Evolutionary conservation across 1,284 basidiomycete genomes (phyloP).

Genomic region (Rhodotorula sp.): DNA sequence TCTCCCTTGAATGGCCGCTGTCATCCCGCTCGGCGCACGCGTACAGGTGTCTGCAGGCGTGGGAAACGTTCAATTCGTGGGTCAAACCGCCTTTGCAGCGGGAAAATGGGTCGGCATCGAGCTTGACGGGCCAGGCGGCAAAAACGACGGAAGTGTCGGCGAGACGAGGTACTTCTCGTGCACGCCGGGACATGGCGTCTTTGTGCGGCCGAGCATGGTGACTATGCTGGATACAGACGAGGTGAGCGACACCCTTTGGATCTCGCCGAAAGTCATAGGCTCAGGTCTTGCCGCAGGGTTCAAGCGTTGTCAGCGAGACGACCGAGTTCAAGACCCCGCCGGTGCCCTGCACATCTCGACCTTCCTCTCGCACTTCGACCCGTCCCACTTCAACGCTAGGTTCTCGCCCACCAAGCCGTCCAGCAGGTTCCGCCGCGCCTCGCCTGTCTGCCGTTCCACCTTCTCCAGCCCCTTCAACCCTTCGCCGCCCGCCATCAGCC

Average conservation of each 20-base stretch:
- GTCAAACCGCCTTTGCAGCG: constrained; percentile 73
- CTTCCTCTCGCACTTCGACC: not conserved
- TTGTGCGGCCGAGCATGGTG: constrained; percentile 85
- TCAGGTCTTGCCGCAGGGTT: not conserved
- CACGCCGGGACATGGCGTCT: constrained; percentile 72
- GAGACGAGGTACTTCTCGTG: constrained; percentile 84
- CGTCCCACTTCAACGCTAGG: not conserved
- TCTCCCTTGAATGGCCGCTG: constrained; percentile 12
- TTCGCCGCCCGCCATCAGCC: constrained; percentile 9
- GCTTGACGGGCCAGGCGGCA: constrained; percentile 71
- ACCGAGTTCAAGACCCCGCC: constrained; percentile 17
- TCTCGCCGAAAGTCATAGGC: no score
- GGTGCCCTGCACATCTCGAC: not conserved
- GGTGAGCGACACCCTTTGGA: no score
- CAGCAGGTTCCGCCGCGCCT: not conserved
- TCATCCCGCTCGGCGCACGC: constrained; percentile 59
- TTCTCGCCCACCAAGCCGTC: not conserved
- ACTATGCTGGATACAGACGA: constrained; percentile 54
- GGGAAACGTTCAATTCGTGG: constrained; percentile 83
- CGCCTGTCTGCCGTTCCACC: not conserved
- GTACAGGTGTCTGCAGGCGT: constrained; percentile 75
- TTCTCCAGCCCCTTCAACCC: not conserved
- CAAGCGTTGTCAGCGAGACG: not conserved
- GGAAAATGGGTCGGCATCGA: constrained; percentile 97
- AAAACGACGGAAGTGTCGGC: constrained; percentile 91